Conservation (phyloP, 495 filamentous ascomycete species). For the Aspergillus panamensis region DNA sequence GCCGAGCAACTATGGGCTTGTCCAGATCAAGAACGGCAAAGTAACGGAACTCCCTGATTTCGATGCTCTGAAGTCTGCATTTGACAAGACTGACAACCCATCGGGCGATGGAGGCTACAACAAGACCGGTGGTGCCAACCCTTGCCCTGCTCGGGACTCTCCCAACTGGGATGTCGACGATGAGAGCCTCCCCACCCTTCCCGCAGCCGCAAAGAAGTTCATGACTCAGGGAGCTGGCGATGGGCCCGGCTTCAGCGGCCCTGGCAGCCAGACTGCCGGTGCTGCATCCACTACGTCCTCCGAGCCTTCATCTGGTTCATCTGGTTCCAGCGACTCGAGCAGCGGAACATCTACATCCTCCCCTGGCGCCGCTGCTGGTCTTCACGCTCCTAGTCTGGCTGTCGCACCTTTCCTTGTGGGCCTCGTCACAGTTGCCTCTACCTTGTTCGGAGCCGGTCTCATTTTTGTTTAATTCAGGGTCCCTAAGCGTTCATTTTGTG, state of each 20-base stretch:
- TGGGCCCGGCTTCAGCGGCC: conserved; percentile 66
- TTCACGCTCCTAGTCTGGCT: conserved; percentile 44
- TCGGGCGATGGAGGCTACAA: conserved; percentile 75
- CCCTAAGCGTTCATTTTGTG: background rate
- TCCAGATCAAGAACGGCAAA: conserved; percentile 56
- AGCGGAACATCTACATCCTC: conserved; percentile 8
- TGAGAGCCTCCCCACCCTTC: conserved; percentile 71
- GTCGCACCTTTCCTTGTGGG: conserved; percentile 54
- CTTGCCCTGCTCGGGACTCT: conserved; percentile 64
- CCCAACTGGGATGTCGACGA: conserved; percentile 69
- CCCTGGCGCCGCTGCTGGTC: conserved; percentile 44
- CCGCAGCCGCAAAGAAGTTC: conserved; percentile 60
- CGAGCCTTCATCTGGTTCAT: conserved; percentile 62
- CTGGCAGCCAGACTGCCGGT: conserved; percentile 69
- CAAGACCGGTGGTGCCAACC: conserved; percentile 55
- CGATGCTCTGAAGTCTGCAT: conserved; percentile 60
- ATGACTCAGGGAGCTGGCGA: conserved; percentile 71
- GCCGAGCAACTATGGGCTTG: conserved; percentile 71
- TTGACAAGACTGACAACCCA: conserved; percentile 60
- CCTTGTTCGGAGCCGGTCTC: conserved; percentile 61
- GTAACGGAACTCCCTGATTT: conserved; percentile 63
- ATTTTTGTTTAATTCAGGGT: conserved; percentile 33
- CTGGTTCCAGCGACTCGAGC: conserved; percentile 40
- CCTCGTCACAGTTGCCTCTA: conserved; percentile 53
- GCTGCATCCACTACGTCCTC: conserved; percentile 59